Conservation (phyloP, 2,329 filamentous ascomycete genomes). For the Oidium heveae region DNA sequence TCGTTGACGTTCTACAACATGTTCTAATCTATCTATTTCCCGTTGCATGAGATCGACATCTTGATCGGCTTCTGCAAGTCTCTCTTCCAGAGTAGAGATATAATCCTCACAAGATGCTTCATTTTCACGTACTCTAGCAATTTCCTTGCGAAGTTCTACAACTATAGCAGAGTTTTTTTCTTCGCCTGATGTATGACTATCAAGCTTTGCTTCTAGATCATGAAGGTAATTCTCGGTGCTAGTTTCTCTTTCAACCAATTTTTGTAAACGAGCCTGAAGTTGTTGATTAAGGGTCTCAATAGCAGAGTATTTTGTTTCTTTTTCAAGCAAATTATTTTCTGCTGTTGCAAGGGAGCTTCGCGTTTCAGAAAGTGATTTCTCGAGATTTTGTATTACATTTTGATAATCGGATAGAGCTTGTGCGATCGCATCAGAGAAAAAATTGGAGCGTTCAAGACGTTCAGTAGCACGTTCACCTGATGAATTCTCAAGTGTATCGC, state of each 20-base stretch:
- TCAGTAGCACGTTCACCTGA: constrained; percentile 61
- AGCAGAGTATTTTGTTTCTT: constrained; percentile 81
- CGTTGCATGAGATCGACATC: constrained; percentile 93
- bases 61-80: constrained; percentile 83
- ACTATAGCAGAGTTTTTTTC: constrained; percentile 79
- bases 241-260: constrained; percentile 70
- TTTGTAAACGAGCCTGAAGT: constrained; percentile 72
- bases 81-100: constrained; percentile 87
- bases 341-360: constrained; percentile 58
- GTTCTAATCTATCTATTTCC: constrained; percentile 79
- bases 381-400: constrained; percentile 86
- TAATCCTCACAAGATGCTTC: constrained; percentile 85
- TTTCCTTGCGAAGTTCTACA: constrained; percentile 70
- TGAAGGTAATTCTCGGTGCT: constrained; percentile 85
- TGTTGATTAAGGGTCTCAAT: constrained; percentile 80
- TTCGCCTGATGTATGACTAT: constrained; percentile 73
- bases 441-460: constrained; percentile 78
- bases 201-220: constrained; percentile 72
- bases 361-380: constrained; percentile 75
- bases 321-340: constrained; percentile 72
- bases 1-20: constrained; percentile 83
- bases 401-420: constrained; percentile 94
- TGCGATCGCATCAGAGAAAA: constrained; percentile 86
- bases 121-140: constrained; percentile 66
- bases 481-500: constrained; percentile 30